Evolutionary conservation across 176 grass and related monocot species (phyloP), one percentile per base, ranked within the genome.

Genomic region (Hsuehochloa calcarea): DNA sequence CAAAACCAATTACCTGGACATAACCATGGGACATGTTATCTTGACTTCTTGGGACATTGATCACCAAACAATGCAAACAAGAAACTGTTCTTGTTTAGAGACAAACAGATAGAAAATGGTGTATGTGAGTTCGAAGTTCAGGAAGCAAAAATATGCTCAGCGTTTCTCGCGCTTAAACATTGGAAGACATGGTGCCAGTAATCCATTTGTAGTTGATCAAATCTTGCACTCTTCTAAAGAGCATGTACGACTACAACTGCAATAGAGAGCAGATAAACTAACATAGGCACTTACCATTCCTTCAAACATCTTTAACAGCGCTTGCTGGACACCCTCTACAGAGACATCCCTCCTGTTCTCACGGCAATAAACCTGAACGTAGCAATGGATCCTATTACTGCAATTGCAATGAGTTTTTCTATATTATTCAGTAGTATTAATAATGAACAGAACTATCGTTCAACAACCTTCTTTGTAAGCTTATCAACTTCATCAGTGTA

Each of bases 401-500:
- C 25, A 75, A 37, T 40, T 49, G 37, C 22, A 82, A 79, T 43
- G 62, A 50, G 20, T 12, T 79, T 72, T 49, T 67, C 44, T 46
- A 63, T 11, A 63, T 39, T 26, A 17, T 20, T 0, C 38, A 25
- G 27, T 46, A 23, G 27, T 64, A 13, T 27, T 41, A 68, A 27
- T 10, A 34, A 25, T 78, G 16, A 85, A 67, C 79, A 74, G 65
- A 86, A 64, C 16, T 67, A 39, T 54, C 52, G 50, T 59, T 31
- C n/a, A 87, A 49, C 45, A 67, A 95, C 90, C 90, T 92, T 92
- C 80, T 90, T 92, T 70, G 88, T 70, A 20, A 95, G 91, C 65
- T 95, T 95, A 81, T 95, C 93, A 56, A 95, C 90, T 90, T 95
- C 90, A 64, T 95, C 93, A 29, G 92, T 87, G 76, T 95, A 92